A percentile compares a stretch with the other conserved stretches of the same genome.
phyloP scores from a whole-genome alignment of 768 basidiomycete species.

The Lactarius akahatsu region DNA sequence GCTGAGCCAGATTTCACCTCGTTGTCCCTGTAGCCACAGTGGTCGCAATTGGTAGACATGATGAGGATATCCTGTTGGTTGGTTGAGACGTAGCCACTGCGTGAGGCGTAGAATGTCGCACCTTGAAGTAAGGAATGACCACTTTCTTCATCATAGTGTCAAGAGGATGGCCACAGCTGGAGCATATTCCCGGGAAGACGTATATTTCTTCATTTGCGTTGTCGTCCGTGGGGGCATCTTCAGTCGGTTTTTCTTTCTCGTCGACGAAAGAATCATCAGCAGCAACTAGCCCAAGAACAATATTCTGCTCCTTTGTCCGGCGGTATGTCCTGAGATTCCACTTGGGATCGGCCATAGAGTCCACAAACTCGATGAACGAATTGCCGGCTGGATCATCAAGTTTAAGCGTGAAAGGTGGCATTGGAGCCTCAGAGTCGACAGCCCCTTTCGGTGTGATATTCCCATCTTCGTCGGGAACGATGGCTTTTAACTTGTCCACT shows the following conservation, averaged over 20 bases:
- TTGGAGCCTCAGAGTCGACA: constrained; percentile 48
- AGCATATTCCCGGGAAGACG: constrained; percentile 84
- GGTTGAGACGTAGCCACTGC: neutral
- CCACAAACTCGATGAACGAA: constrained; percentile 92
- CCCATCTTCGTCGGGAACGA: constrained; percentile 56
- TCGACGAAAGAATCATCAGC: constrained; percentile 40
- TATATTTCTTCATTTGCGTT: constrained; percentile 81
- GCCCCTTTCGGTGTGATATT: constrained; percentile 36
- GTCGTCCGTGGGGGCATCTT: constrained; percentile 33
- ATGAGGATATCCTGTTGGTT: constrained; percentile 82
- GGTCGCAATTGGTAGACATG: constrained; percentile 97
- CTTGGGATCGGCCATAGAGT: constrained; percentile 84
- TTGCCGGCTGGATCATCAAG: constrained; percentile 95
- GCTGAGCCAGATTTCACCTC: constrained; percentile 95
- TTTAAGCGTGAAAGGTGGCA: constrained; percentile 74
- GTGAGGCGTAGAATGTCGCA: constrained; percentile 14
- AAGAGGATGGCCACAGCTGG: constrained; percentile 79
- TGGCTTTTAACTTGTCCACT: constrained; percentile 59
- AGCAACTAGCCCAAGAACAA: constrained; percentile 68
- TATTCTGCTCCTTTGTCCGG: constrained; percentile 78
- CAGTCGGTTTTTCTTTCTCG: constrained; percentile 24
- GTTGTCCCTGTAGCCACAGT: constrained; percentile 95
- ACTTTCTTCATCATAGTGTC: constrained; percentile 96
- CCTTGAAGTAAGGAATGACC: constrained; percentile 97
- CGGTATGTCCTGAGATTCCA: constrained; percentile 87